Base-by-base conservation (phyloP, 2,329 filamentous ascomycete genomes). In the Hymenoscyphus albidus region DNA sequence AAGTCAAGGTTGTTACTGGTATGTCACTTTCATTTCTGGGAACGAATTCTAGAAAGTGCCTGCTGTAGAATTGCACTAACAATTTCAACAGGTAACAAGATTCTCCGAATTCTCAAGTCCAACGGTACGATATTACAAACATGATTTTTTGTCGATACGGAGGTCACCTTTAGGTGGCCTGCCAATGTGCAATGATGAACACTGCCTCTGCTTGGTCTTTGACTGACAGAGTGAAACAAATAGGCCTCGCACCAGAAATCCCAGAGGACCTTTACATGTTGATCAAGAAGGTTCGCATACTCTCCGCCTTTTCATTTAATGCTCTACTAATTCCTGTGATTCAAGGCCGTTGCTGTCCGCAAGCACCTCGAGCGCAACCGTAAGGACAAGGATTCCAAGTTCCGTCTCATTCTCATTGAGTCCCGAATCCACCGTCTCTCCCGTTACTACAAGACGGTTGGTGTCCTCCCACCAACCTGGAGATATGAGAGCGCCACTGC, bases 341-440 rank as follows among this genome's bases (percentile, higher is more conserved):
- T 44, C 32, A 58, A 75, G 93, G 93, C 93, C 76, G 93, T 97
- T 76, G 90, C 93, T 79, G 95, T 99, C 85, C 94, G 95, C 85
- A 99, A 99, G 92, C 96, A 99, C 85, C 92, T 99, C 75, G 93
- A 97, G 89, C 92, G 92, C 84, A 99, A 99, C 90, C 94, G 95
- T 84, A 99, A 99, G 89, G 95, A 99, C 88, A 96, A 93, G 87
- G 95, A 99, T 88, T 92, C 90, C 87, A 99, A 99, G 88, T 99
- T 99, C 92, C 94, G 95, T 80, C 92, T 99, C 74, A 99, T 99
- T 94, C 91, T 99, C 76, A 96, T 99, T 84, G 95, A 99, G 88
- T 98, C 95, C 80, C 92, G 96, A 84, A 98, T 99, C 83, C 95
- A 99, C 91, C 94, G 95, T 85, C 91, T 99, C 75, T 95, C 93